Evolutionary conservation across 371 early-diverging fungal species (phyloP), one percentile per base, ranked within the genome.

Genomic region (Zopfochytrium polystomum): DNA sequence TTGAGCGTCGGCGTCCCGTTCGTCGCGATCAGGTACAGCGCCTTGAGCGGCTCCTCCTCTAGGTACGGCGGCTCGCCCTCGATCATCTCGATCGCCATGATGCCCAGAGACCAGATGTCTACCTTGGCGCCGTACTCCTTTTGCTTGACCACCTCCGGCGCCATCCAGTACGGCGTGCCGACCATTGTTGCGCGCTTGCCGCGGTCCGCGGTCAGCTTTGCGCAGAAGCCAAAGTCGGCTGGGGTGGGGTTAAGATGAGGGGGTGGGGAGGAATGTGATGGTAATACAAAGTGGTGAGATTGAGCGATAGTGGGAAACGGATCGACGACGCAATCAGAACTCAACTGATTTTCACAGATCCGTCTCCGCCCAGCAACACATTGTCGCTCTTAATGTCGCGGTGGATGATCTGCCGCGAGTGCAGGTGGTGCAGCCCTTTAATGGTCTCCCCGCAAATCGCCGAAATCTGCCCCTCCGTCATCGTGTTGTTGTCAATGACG

Each of bases 61-160:
- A 95, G 75, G 70, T 97, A 98, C 27, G 99, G 99, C 29, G 96
- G 96, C 99, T n/a, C n/a, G n/a, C n/a, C n/a, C n/a, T n/a, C n/a
- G n/a, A n/a, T n/a, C n/a, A n/a, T n/a, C n/a, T n/a, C n/a, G n/a
- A n/a, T n/a, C n/a, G n/a, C n/a, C n/a, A n/a, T n/a, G n/a, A n/a
- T n/a, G n/a, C n/a, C n/a, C n/a, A 97, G 75, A 6, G 92, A 90
- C 99, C 99, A 99, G 27, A 96, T 85, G 72, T 99, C 99, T 30
- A 93, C 93, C 49, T 71, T 75, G 46, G 90, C 71, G 83, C 93
- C 93, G 70, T 96, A 96, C 72, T 92, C 93, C 69, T 91, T 91
- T 48, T 89, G 82, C 31, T 85, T 90, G 11, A 98, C 95, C 5
- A 96, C 93, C n/a, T n/a, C n/a, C n/a, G n/a, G n/a, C n/a, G n/a